Evolutionary conservation across 768 basidiomycete genomes (phyloP), one percentile per base, ranked within the genome.

Genomic region (Pulveroboletus frians): DNA sequence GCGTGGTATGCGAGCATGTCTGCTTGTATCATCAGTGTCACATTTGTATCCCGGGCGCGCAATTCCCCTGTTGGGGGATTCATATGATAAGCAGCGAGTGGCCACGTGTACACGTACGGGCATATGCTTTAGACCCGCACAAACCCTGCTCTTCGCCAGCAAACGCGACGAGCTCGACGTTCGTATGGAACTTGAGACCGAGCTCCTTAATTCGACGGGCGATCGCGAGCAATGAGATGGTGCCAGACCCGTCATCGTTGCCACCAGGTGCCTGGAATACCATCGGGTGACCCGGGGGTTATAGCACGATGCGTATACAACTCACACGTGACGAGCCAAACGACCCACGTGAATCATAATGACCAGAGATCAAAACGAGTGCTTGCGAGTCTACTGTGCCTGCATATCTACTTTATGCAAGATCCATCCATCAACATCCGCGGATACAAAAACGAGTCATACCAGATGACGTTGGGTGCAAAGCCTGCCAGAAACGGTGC

Each of bases 121-220:
- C 84, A 64, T 93, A 94, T 7, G 83, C 81, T 53, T 68, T 77
- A 18, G 85, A 89, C 26, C 93, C 93, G 13, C 80, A 64, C 14
- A 93, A 68, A 4, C 93, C 93, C 62, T 96, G 93, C 58, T 96
- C 93, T 63, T 96, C 93, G 5, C 92, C 93, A 2, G 91, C 86
- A 57, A 95, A 95, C 42, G 84, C 81, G 35, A 80, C 83, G 9
- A 96, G 74, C 57, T 90, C 84, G 15, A 95, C 86, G 57, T 84
- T 84, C 62, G 79, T 79, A 40, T 78, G 74, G 73, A 94, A 93
- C 42, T 69, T 76, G 59, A 95, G 63, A 14, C 79, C 78, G 53
- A 78, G 78, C 34, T 78, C 75, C 29, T 71, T 74, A 54, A 96
- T 88, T 3, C 83, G 79, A 35, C 80, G 80, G 4, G 92, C 91